Percentiles rank a stretch among this genome's conserved stretches.
Conservation (phyloP, 164 flowering plant genomes). For the Piper longum region DNA sequence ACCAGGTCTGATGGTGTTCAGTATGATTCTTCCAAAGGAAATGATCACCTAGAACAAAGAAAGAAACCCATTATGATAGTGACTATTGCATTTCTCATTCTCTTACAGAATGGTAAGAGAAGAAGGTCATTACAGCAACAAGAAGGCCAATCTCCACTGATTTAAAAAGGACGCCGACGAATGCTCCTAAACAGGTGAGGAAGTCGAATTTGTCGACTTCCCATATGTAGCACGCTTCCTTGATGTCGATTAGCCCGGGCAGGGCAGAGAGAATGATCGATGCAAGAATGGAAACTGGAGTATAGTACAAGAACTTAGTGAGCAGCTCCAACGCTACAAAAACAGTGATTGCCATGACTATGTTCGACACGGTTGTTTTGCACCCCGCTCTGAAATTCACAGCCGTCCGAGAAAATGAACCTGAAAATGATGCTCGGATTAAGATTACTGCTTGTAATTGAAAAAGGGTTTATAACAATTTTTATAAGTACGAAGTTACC, state of each 20-base stretch:
- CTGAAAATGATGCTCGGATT: slow-evolving; percentile 15
- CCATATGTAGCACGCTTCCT: slow-evolving; percentile 45
- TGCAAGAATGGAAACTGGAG: slow-evolving; percentile 69
- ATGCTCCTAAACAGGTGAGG: slow-evolving; percentile 64
- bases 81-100: not conserved
- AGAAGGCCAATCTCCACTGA: slow-evolving; percentile 81
- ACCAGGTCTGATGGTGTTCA: slow-evolving; percentile 40
- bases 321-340: slow-evolving; percentile 37
- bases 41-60: slow-evolving; percentile 35
- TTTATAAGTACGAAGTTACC: not conserved
- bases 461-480: not conserved
- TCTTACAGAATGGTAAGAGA: not conserved
- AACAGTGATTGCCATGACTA: slow-evolving; percentile 75
- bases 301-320: slow-evolving; percentile 65
- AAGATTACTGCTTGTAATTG: not conserved
- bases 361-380: slow-evolving; percentile 64
- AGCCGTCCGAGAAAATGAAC: slow-evolving; percentile 86
- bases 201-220: slow-evolving; percentile 78
- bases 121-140: slow-evolving; percentile 36
- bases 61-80: not conserved
- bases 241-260: slow-evolving; percentile 61
- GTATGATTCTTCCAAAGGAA: slow-evolving; percentile 51
- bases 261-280: slow-evolving; percentile 72
- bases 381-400: slow-evolving; percentile 79
- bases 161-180: slow-evolving; percentile 62